Evolutionary conservation across 768 basidiomycete species (phyloP).

Genomic region (Cystobasidium ongulense): DNA sequence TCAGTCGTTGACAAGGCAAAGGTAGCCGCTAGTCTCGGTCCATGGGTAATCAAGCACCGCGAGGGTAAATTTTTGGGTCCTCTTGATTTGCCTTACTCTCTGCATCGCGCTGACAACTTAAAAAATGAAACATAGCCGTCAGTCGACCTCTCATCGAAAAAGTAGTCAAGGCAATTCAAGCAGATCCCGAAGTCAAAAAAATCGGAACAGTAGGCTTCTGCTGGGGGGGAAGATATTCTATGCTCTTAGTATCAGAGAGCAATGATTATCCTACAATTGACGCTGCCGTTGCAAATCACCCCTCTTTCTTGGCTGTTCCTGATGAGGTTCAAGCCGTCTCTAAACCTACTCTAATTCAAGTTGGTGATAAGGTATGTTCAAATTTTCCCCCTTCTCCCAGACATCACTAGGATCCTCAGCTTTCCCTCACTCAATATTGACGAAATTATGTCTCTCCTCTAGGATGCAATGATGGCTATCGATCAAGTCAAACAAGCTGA

Average conservation of each 20-base stretch:
- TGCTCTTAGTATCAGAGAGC: not conserved
- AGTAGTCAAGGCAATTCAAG: constrained; percentile 43
- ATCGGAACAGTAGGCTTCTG: constrained; percentile 46
- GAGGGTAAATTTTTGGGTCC: not conserved
- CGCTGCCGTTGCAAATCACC: constrained; percentile 44
- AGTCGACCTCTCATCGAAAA: constrained; percentile 44
- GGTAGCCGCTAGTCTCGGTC: constrained; percentile 44
- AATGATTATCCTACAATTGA: constrained; percentile 18
- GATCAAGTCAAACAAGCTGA: constrained; percentile 18
- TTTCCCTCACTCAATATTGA: no score
- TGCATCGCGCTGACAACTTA: no score
- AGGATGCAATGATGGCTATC: constrained; percentile 23
- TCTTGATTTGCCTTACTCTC: no score
- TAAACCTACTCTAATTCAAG: constrained; percentile 22
- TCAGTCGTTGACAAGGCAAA: constrained; percentile 41
- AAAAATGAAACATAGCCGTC: constrained; percentile 46
- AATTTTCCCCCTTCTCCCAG: no score
- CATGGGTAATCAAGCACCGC: constrained; percentile 42
- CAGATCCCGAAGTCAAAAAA: constrained; percentile 43
- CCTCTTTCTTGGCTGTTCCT: constrained; percentile 39
- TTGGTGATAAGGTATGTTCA: constrained; percentile 18
- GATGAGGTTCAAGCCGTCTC: constrained; percentile 25
- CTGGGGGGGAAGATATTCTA: constrained; percentile 42
- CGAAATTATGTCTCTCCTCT: no score
- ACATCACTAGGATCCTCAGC: no score